Percentiles rank a stretch among this genome's conserved stretches.
phyloP scores from a whole-genome alignment of 805 yeast genomes.

The Ogataea philodendri region DNA sequence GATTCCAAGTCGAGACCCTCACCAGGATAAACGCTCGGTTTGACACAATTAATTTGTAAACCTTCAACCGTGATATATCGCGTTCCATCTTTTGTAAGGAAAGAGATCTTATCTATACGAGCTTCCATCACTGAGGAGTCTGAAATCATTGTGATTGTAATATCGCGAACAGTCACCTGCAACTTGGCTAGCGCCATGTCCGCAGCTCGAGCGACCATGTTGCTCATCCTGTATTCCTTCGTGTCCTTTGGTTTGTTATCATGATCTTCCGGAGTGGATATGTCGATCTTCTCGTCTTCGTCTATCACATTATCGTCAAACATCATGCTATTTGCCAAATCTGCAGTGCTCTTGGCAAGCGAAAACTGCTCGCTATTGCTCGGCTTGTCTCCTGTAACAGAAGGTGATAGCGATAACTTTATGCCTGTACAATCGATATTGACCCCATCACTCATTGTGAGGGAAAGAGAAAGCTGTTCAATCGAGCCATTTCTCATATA shows the following conservation, averaged over 20 bases:
- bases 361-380: constrained; percentile 40
- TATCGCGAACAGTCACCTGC: constrained; percentile 46
- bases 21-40: constrained; percentile 39
- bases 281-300: constrained; percentile 28
- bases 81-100: constrained; percentile 44
- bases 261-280: constrained; percentile 1
- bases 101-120: constrained; percentile 33
- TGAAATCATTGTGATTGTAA: constrained; percentile 48
- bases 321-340: constrained; percentile 61
- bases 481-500: constrained; percentile 61
- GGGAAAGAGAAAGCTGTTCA: constrained; percentile 50
- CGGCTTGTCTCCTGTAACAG: constrained; percentile 26
- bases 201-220: constrained; percentile 60
- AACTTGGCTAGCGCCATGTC: constrained; percentile 66
- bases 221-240: constrained; percentile 42
- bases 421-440: constrained; percentile 57
- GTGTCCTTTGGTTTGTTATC: neutral
- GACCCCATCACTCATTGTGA: constrained; percentile 72
- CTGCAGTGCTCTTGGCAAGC: constrained; percentile 70
- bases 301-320: constrained; percentile 41
- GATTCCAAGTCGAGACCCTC: constrained; percentile 19
- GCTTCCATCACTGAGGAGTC: constrained; percentile 41
- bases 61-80: constrained; percentile 42
- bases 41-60: constrained; percentile 38
- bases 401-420: constrained; percentile 44